These are phyloP conservation scores for Microsporum audouinii DNA, from an alignment of 2,329 filamentous ascomycete genomes.

Conservation along the genomic window DNA sequence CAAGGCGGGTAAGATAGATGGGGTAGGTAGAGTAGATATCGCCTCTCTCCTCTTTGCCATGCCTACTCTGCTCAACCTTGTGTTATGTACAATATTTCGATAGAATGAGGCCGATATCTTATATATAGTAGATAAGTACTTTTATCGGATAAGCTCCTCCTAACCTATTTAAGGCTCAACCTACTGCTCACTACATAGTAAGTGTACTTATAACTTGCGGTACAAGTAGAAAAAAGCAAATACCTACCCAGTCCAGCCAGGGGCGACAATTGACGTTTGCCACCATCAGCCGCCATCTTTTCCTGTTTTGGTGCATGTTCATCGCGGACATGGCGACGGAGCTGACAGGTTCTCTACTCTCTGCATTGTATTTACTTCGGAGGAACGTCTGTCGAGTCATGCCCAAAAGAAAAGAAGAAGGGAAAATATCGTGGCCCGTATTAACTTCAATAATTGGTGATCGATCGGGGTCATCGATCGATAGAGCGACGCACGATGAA, in stretches of 20 bases:
- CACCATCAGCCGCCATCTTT: not conserved
- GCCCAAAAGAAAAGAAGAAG: not conserved
- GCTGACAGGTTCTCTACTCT: not conserved
- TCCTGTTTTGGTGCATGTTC: not conserved
- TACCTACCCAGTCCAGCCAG: not conserved
- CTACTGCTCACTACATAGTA: too few relatives aligned
- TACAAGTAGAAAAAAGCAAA: not conserved
- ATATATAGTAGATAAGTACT: too few relatives aligned
- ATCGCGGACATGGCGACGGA: not conserved
- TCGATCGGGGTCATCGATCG: not conserved
- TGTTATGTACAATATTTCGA: too few relatives aligned
- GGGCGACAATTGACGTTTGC: not conserved
- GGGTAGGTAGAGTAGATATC: too few relatives aligned
- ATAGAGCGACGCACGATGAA: not conserved
- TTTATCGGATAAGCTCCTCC: too few relatives aligned
- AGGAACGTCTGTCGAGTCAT: not conserved
- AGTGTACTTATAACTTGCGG: too few relatives aligned
- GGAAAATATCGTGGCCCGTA: not conserved
- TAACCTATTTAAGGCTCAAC: too few relatives aligned
- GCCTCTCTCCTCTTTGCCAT: too few relatives aligned
- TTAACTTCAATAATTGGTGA: not conserved
- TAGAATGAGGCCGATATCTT: too few relatives aligned
- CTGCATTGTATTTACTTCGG: too few relatives aligned
- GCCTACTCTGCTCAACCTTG: too few relatives aligned
- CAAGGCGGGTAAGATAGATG: too few relatives aligned